These are phyloP conservation scores for Chrysoporthe puriensis DNA, from an alignment of 2,329 filamentous ascomycete species.

Conservation along the genomic window DNA sequence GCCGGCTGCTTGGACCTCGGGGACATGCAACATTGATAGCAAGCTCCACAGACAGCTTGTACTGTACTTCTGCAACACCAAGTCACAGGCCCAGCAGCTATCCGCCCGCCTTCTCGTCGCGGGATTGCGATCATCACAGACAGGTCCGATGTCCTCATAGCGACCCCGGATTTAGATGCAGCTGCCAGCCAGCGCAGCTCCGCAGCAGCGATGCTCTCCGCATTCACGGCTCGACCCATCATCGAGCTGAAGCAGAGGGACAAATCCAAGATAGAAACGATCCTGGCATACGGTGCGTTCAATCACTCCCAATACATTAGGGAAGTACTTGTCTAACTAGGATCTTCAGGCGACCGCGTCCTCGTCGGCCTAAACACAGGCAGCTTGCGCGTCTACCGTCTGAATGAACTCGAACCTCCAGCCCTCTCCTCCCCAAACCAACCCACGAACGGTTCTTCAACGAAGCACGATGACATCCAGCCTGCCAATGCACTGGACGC, in stretches of 20 bases:
- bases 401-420: slow-evolving; percentile 67
- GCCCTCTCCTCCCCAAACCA: slow-evolving; percentile 43
- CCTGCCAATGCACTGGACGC: slow-evolving; percentile 24
- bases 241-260: slow-evolving; percentile 95
- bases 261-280: slow-evolving; percentile 96
- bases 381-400: slow-evolving; percentile 83
- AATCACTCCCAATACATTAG: background rate
- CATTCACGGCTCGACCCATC: slow-evolving; percentile 93
- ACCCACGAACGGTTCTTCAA: slow-evolving; percentile 42
- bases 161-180: slow-evolving; percentile 14
- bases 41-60: slow-evolving; percentile 26
- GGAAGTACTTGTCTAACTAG: slow-evolving; percentile 1
- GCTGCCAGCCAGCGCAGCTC: slow-evolving; percentile 28
- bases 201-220: slow-evolving; percentile 79
- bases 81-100: background rate
- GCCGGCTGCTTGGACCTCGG: background rate
- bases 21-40: background rate
- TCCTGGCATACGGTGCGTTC: slow-evolving; percentile 79
- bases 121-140: background rate
- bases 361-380: slow-evolving; percentile 92
- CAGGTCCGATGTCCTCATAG: slow-evolving; percentile 28
- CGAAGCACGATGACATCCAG: slow-evolving; percentile 14
- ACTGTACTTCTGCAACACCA: slow-evolving; percentile 18
- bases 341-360: slow-evolving; percentile 73
- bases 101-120: background rate